These are phyloP conservation scores for Xerocomellus intermedius DNA, from an alignment of 768 basidiomycete genomes.

Conservation along the genomic window DNA sequence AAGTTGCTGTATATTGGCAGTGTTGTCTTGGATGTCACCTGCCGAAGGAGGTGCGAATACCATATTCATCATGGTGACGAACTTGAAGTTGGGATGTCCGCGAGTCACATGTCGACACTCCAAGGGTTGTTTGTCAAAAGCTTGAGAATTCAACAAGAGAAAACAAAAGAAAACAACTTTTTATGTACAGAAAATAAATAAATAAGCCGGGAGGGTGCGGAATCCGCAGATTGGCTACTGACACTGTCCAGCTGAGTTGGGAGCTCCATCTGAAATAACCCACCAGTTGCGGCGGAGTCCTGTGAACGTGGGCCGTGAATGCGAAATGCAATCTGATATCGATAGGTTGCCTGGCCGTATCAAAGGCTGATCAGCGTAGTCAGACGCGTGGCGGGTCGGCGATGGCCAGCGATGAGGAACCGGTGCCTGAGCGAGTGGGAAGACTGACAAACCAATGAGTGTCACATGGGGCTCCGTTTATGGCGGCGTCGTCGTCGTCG, in stretches of 20 bases:
- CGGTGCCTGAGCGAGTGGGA: conserved; percentile 19
- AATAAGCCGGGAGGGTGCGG: neutral
- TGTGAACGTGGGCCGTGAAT: conserved; percentile 3
- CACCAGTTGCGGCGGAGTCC: neutral
- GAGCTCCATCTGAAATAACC: no score
- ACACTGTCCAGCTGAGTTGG: no score
- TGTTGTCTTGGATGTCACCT: conserved; percentile 33
- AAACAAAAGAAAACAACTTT: conserved; percentile 23
- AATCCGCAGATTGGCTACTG: neutral
- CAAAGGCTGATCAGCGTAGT: neutral
- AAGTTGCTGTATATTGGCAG: conserved; percentile 35
- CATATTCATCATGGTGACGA: conserved; percentile 31
- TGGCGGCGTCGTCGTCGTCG: neutral
- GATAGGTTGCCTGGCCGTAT: conserved; percentile 4
- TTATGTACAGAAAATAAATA: no score
- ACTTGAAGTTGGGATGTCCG: neutral
- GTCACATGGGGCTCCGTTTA: conserved; percentile 1
- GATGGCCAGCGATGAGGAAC: conserved; percentile 21
- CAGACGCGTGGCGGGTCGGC: conserved; percentile 15
- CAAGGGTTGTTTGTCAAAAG: conserved; percentile 23
- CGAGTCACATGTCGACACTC: neutral
- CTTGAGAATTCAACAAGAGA: conserved; percentile 26
- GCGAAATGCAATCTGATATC: conserved; percentile 11
- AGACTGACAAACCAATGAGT: conserved; percentile 1
- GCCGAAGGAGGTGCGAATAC: conserved; percentile 32